Conservation (phyloP, 1,139 yeast genomes). For the Arxiozyma slooffiae region DNA sequence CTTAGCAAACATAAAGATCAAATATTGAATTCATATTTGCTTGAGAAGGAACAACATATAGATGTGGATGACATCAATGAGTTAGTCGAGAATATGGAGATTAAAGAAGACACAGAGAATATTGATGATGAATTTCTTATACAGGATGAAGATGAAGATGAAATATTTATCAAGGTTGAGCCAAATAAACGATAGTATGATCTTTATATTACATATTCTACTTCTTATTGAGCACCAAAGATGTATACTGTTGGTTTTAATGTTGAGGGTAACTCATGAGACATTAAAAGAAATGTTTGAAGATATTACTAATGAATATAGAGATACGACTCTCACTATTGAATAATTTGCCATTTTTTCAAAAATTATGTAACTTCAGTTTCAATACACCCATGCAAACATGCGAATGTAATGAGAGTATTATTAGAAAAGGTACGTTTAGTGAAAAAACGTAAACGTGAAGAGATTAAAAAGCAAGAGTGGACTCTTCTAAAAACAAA, state of each 20-base stretch:
- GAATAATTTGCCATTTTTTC: conserved; percentile 82
- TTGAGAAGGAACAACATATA: conserved; percentile 9
- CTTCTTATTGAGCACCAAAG: conserved; percentile 93
- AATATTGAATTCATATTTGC: not conserved
- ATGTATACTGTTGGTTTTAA: conserved; percentile 84
- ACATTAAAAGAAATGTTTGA: conserved; percentile 88
- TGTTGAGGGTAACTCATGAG: conserved; percentile 72
- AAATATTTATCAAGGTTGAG: conserved; percentile 33
- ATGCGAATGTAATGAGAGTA: conserved; percentile 87
- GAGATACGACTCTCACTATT: conserved; percentile 92
- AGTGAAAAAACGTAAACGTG: conserved; percentile 36
- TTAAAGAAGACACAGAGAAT: conserved; percentile 37
- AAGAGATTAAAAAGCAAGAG: conserved; percentile 7
- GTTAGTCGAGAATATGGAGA: conserved; percentile 33
- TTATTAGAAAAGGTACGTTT: conserved; percentile 59
- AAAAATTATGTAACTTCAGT: conserved; percentile 63
- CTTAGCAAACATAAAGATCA: too few species aligned
- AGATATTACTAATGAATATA: conserved; percentile 83
- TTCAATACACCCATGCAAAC: conserved; percentile 93
- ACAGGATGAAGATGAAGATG: conserved; percentile 36
- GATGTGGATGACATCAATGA: conserved; percentile 35
- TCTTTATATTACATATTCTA: conserved; percentile 81
- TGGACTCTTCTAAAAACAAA: conserved; percentile 12
- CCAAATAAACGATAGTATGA: conserved; percentile 62
- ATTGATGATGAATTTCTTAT: conserved; percentile 28